Base-by-base conservation (phyloP, 208 protist species). In the Porcisia deanei region DNA sequence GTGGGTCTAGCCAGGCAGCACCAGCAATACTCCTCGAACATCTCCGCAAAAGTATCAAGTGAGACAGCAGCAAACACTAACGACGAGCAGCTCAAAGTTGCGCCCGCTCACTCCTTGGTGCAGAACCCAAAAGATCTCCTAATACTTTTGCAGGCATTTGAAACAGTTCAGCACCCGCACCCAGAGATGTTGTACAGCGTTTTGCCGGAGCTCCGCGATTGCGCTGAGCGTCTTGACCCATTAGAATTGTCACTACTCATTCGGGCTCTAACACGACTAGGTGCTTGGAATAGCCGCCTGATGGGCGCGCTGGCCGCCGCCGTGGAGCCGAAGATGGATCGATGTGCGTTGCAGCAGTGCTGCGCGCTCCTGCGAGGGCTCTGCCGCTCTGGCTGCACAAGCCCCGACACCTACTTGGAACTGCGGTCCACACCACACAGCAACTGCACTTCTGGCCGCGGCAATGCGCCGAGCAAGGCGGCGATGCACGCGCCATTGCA, bases 101-200 rank as follows among this genome's bases (percentile, higher is more conserved):
- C 53, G 43, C 53, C 71, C 8, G 55, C 18, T 14, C 54, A 54
- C 22, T n/a, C 22, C 18, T 18, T 57, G 8, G 47, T 68, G 39
- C 71, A 91, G 75, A 70, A 79, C 39, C 88, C 91, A 0, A 89
- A 94, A 67, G 68, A 91, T 25, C 67, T 93, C 37, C 77, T 96
- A n/a, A 93, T 96, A 82, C 85, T 96, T n/a, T 71, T 96, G 3
- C 92, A 91, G 76, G 84, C 81, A 47, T 94, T 91, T 75, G 92
- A 93, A 63, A 77, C 72, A 22, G 83, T 85, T 8, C 49, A 76
- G 77, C 61, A 65, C 73, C 41, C 82, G 71, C 82, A 82, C 72
- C 49, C 75, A 54, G 77, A 80, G n/a, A 80, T 96, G 61, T 76
- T 94, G 39, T 91, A 92, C 74, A 84, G 87, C 74, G 20, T 94